Percentiles rank a stretch among this genome's conserved stretches.
phyloP scores from a whole-genome alignment of 345 rosid species.

The Camelina laxa region DNA sequence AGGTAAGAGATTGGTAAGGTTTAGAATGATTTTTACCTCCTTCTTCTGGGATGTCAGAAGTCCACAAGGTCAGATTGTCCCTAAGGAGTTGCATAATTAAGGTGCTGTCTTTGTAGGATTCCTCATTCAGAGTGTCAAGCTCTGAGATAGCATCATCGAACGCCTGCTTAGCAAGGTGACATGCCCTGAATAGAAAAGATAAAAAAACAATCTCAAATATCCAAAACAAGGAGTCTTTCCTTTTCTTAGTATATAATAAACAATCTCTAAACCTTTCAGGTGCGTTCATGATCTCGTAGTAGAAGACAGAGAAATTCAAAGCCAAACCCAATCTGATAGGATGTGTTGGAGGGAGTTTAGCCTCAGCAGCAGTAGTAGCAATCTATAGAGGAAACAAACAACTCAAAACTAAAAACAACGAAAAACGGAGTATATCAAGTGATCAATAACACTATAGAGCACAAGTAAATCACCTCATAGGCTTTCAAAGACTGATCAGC shows the following conservation, averaged over 20 bases:
- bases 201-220: slow-evolving; percentile 20
- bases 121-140: slow-evolving; percentile 69
- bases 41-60: slow-evolving; percentile 73
- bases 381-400: slow-evolving; percentile 46
- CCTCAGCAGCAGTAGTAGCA: slow-evolving; percentile 62
- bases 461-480: slow-evolving; percentile 53
- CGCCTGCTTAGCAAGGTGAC: slow-evolving; percentile 74
- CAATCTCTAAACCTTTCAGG: slow-evolving; percentile 66
- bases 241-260: not conserved
- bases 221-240: slow-evolving; percentile 1
- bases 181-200: slow-evolving; percentile 53
- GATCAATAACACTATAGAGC: not conserved
- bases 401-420: not conserved
- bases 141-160: slow-evolving; percentile 79
- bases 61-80: slow-evolving; percentile 81
- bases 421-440: not conserved
- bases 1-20: slow-evolving; percentile 18
- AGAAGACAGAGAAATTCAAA: slow-evolving; percentile 75
- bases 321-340: slow-evolving; percentile 82
- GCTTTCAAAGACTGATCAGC: slow-evolving; percentile 74
- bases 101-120: slow-evolving; percentile 80
- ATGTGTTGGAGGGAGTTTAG: slow-evolving; percentile 69
- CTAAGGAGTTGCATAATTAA: slow-evolving; percentile 76
- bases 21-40: slow-evolving; percentile 52
- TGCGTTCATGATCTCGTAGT: slow-evolving; percentile 75